Conservation (phyloP, 768 basidiomycete species). For the Suillus cothurnatus region DNA sequence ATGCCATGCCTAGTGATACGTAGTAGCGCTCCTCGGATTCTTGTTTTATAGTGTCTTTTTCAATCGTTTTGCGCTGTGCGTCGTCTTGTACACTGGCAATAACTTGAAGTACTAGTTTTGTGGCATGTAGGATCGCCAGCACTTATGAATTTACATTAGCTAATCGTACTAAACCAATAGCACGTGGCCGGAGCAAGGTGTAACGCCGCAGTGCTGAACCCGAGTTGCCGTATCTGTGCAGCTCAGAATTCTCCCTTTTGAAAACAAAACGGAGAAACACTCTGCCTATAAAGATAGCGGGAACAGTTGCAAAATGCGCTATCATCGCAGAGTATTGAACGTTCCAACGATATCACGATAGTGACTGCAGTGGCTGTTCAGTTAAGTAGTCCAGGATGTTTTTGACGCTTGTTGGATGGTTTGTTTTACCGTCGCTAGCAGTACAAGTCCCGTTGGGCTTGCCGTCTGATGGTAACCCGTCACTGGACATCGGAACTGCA, state of each 20-base stretch:
- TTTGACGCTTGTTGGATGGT: neutral
- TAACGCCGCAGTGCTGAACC: too few relatives aligned
- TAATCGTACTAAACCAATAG: too few relatives aligned
- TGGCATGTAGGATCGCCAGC: neutral
- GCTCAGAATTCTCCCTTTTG: too few relatives aligned
- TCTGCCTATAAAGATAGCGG: too few relatives aligned
- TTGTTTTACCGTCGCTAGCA: conserved; percentile 1
- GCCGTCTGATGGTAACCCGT: neutral
- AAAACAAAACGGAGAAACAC: too few relatives aligned
- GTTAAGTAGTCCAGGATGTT: neutral
- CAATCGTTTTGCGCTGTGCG: neutral
- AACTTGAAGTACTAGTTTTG: too few relatives aligned
- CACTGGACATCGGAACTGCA: neutral
- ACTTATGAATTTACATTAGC: too few relatives aligned
- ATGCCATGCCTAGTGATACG: neutral
- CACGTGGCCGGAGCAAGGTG: too few relatives aligned
- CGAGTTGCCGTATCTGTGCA: too few relatives aligned
- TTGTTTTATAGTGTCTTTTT: too few relatives aligned
- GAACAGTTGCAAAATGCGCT: too few relatives aligned
- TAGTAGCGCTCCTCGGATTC: too few relatives aligned
- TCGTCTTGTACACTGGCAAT: neutral
- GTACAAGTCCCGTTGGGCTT: neutral
- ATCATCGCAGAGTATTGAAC: conserved; percentile 19
- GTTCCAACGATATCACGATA: neutral
- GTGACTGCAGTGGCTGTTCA: neutral